A percentile compares a stretch with the other conserved stretches of the same genome.
Conservation (phyloP, 148 eudicot species). For the Rhododendron vialii region DNA sequence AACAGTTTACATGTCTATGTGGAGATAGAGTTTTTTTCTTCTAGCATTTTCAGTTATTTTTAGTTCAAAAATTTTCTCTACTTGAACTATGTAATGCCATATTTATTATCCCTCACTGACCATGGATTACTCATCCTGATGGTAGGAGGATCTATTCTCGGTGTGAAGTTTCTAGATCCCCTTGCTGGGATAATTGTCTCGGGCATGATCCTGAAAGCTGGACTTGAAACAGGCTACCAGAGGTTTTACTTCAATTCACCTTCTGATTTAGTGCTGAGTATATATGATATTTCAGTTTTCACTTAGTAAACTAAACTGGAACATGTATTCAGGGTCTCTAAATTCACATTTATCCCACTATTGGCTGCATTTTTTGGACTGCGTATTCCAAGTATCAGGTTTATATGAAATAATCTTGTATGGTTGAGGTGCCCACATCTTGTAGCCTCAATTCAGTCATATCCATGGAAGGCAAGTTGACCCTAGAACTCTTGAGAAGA, state of each 20-base stretch:
- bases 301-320: not conserved
- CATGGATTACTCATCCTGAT: slow-evolving; percentile 10
- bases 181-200: slow-evolving; percentile 93
- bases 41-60: not conserved
- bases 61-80: not conserved
- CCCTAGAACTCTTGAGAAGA: not conserved
- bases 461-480: not conserved
- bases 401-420: not conserved
- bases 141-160: slow-evolving; percentile 91
- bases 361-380: not conserved
- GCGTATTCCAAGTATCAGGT: not conserved
- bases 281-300: not conserved
- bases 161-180: slow-evolving; percentile 85
- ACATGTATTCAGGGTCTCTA: not conserved
- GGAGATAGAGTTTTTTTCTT: not conserved
- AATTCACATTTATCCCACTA: not conserved
- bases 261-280: not conserved
- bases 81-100: not conserved
- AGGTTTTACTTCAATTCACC: slow-evolving; percentile 37
- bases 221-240: slow-evolving; percentile 87
- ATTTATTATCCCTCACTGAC: slow-evolving; percentile 13
- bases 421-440: not conserved
- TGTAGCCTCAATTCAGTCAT: not conserved
- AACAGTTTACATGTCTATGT: not conserved
- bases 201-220: slow-evolving; percentile 93